phyloP scores from a whole-genome alignment of 148 eudicot species.

The Nepenthes gracilis region DNA sequence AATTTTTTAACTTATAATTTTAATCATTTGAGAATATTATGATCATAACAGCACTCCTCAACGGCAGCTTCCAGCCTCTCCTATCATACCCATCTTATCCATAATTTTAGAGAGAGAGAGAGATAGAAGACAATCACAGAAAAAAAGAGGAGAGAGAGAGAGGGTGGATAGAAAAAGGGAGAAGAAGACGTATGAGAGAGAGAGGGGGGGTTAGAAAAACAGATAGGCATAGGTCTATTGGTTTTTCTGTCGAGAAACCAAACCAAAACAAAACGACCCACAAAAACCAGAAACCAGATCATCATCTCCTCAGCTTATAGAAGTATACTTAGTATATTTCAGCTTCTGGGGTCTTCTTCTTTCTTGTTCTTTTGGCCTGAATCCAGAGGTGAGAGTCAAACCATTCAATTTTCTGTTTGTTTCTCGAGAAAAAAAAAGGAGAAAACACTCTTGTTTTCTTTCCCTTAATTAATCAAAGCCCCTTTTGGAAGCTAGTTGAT shows the following conservation, averaged over 20 bases:
- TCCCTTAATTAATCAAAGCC: slow-evolving; percentile 11
- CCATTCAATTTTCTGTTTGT: slow-evolving; percentile 30
- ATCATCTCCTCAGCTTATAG: background rate
- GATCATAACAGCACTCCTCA: too few relatives aligned
- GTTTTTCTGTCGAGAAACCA: slow-evolving; percentile 34
- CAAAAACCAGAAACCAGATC: background rate
- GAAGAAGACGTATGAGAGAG: background rate
- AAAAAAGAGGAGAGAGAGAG: background rate
- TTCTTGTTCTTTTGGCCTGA: slow-evolving; percentile 37
- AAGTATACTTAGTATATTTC: slow-evolving; percentile 3
- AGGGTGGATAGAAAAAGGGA: background rate
- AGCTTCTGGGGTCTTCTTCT: slow-evolving; percentile 12
- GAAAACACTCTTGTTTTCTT: slow-evolving; percentile 8
- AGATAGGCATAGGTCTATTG: slow-evolving; percentile 23
- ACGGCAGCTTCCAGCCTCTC: slow-evolving; percentile 36
- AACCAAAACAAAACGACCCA: slow-evolving; percentile 4
- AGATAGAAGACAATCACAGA: background rate
- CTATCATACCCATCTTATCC: too few relatives aligned
- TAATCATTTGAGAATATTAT: too few relatives aligned
- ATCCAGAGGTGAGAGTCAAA: slow-evolving; percentile 14
- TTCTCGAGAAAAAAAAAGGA: slow-evolving; percentile 10
- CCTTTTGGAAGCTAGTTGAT: slow-evolving; percentile 32
- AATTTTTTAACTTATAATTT: too few relatives aligned
- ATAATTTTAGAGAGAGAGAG: slow-evolving; percentile 14
- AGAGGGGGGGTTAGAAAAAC: background rate